Percentiles rank a stretch among this genome's conserved stretches.
Evolutionary conservation across 2,329 filamentous ascomycete species (phyloP).

Genomic region (Colletotrichum echinochloae): DNA sequence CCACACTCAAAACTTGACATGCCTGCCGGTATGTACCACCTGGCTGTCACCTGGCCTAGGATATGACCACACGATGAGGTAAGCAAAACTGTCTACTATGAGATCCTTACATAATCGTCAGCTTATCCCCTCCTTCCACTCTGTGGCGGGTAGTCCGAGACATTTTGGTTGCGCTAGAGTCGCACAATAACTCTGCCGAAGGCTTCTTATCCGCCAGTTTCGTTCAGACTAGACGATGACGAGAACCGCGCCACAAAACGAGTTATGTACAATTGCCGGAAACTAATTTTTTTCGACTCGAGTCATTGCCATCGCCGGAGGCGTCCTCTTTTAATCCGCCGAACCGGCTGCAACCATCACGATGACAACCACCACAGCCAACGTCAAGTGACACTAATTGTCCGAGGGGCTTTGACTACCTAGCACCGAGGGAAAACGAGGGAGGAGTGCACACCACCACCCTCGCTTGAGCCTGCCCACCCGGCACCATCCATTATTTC

Average conservation of each 20-base stretch:
- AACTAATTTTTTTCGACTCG: conserved; percentile 11
- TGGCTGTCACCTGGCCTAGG: background rate
- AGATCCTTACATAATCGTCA: background rate
- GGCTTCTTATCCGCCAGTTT: conserved; percentile 33
- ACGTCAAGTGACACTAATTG: conserved; percentile 31
- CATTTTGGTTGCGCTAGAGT: conserved; percentile 34
- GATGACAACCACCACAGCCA: conserved; percentile 12
- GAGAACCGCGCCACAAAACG: conserved; percentile 34
- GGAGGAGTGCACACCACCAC: conserved; percentile 16
- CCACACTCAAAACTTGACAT: conserved; percentile 1
- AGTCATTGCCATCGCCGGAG: conserved; percentile 11
- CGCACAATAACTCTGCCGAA: conserved; percentile 31
- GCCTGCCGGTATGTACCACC: background rate
- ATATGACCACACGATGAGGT: background rate
- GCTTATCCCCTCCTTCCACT: background rate
- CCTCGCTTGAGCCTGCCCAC: conserved; percentile 7
- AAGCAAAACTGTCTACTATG: background rate
- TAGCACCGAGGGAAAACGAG: conserved; percentile 14
- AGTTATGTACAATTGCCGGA: conserved; percentile 14
- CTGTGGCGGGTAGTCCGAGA: conserved; percentile 37
- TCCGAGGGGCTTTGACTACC: conserved; percentile 33
- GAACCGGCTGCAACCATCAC: conserved; percentile 29
- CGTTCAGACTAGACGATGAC: conserved; percentile 27
- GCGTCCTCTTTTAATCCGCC: conserved; percentile 2
- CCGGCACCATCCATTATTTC: background rate